Evolutionary conservation across 2,329 filamentous ascomycete genomes (phyloP).

Genomic region (Botrytis cinerea): DNA sequence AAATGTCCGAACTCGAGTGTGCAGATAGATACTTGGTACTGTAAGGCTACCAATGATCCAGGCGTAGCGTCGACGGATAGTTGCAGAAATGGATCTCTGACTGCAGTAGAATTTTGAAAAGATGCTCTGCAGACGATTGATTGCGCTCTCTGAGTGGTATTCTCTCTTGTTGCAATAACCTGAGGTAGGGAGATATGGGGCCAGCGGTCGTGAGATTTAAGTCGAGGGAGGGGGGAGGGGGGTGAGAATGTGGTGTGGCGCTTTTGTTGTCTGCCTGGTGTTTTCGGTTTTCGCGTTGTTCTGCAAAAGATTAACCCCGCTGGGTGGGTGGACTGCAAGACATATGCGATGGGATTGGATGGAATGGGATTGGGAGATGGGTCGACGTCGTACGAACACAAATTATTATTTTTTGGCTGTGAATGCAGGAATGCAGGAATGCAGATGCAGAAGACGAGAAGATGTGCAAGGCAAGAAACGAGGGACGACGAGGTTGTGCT

Average conservation of each 20-base stretch:
- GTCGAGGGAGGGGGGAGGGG: background rate
- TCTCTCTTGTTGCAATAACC: background rate
- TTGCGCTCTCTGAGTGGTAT: conserved; percentile 7
- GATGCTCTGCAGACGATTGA: conserved; percentile 16
- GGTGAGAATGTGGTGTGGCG: conserved; percentile 24
- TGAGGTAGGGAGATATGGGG: background rate
- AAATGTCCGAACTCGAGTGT: background rate
- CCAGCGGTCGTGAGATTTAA: conserved; percentile 5
- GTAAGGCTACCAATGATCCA: conserved; percentile 21
- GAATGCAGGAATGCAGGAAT: background rate
- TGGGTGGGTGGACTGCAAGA: background rate
- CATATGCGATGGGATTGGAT: background rate
- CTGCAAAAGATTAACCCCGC: conserved; percentile 15
- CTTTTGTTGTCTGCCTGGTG: conserved; percentile 14
- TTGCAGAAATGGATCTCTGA: conserved; percentile 15
- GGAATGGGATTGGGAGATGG: background rate
- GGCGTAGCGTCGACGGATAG: conserved; percentile 6
- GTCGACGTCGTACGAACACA: background rate
- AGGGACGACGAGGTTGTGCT: background rate
- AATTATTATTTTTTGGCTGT: background rate
- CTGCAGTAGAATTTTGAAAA: background rate
- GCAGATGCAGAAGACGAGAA: background rate
- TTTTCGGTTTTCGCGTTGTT: background rate
- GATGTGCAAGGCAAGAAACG: background rate
- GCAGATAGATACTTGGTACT: conserved; percentile 11